Evolutionary conservation across 2,329 filamentous ascomycete species (phyloP), one percentile per base, ranked within the genome.

Genomic region (Beauveria sp.): DNA sequence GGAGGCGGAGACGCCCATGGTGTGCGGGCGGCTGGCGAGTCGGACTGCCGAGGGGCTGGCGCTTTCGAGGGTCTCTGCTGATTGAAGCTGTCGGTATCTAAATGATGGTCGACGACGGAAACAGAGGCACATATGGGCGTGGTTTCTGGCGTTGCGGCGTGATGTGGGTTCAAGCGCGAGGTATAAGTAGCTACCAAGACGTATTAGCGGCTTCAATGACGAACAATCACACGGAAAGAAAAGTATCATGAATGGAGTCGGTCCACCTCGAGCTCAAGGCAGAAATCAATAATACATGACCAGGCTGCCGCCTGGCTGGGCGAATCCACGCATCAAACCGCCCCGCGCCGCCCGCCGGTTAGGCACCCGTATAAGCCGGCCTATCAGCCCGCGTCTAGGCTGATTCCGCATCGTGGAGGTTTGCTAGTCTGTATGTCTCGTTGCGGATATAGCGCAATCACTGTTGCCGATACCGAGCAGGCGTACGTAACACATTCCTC

Each of bases 361-460:
- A 58, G 55, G 55, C 55, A 58, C n/a, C 55, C n/a, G 40, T 56
- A 9, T 56, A 56, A 56, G 42, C 28, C 55, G 16, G 31, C 55
- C 55, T 49, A 42, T 58, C 43, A 58, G n/a, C 16, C 34, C 34
- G 3, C 34, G 28, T 18, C 49, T 14, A 55, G 40, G 40, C 40
- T 12, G 24, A 20, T 28, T 31, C 24, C 40, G 24, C 53, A 46
- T 46, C 26, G 53, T 46, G 34, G 53, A 46, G 24, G 4, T 56
- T 16, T 16, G 26, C 26, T 56, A n/a, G 12, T n/a, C 12, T 31
- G 34, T 46, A 3, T 34, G 40, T 9, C 24, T 8, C 14, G 18
- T 24, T 56, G 18, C 26, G 53, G 53, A 56, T 14, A 46, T 53
- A n/a, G 51, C 24, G 51, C 51, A 34, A 40, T 6, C 12, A 22